phyloP scores from a whole-genome alignment of 495 filamentous ascomycete species.

The Aspergillus haitiensis region DNA sequence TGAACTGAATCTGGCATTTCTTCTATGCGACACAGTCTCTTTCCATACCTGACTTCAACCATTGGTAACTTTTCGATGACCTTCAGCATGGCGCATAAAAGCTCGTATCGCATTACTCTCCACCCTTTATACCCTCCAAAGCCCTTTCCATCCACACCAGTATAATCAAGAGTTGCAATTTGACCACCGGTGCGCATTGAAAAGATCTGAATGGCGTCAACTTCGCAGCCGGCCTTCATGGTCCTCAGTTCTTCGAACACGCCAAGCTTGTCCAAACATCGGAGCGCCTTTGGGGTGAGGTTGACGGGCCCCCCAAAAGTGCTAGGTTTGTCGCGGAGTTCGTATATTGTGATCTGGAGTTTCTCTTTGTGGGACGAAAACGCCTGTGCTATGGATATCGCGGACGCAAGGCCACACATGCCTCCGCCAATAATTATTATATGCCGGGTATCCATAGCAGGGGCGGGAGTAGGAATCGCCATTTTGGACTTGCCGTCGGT shows the following conservation, averaged over 20 bases:
- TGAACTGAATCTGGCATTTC: slow-evolving; percentile 24
- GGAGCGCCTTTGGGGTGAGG: slow-evolving; percentile 54
- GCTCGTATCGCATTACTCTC: slow-evolving; percentile 27
- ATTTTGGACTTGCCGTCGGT: too few relatives aligned
- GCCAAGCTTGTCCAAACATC: slow-evolving; percentile 49
- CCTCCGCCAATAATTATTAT: slow-evolving; percentile 32
- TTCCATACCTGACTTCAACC: slow-evolving; percentile 20
- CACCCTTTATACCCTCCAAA: slow-evolving; percentile 37
- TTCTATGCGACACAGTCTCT: slow-evolving; percentile 18
- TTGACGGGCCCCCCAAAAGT: slow-evolving; percentile 55
- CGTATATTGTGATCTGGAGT: slow-evolving; percentile 44
- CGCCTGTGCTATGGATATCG: slow-evolving; percentile 30
- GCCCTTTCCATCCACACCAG: slow-evolving; percentile 33
- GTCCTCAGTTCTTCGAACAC: slow-evolving; percentile 33
- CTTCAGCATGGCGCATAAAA: slow-evolving; percentile 25
- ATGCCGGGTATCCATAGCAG: background rate
- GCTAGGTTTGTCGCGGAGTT: slow-evolving; percentile 42
- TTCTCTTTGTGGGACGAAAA: slow-evolving; percentile 14
- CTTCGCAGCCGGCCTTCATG: slow-evolving; percentile 37
- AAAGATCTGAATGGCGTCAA: slow-evolving; percentile 45
- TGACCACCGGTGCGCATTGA: slow-evolving; percentile 21
- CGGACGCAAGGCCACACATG: slow-evolving; percentile 31
- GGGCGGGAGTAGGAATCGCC: too few relatives aligned
- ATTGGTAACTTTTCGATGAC: slow-evolving; percentile 16
- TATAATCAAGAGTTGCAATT: slow-evolving; percentile 25